These are phyloP conservation scores for Chaetomiaceae sp. DNA, from an alignment of 2,329 filamentous ascomycete genomes.

Conservation along the genomic window DNA sequence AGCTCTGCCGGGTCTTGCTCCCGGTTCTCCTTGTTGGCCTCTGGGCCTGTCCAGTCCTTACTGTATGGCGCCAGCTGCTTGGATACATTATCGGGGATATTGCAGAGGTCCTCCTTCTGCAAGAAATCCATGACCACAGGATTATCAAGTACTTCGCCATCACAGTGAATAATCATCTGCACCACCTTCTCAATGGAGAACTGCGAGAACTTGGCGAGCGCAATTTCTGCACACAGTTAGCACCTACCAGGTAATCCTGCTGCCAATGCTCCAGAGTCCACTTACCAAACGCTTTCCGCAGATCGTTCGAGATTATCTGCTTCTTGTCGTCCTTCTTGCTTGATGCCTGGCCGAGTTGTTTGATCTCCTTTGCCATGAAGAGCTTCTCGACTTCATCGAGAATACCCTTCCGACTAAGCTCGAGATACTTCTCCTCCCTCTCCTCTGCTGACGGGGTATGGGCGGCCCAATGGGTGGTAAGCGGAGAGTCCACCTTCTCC, in stretches of 20 bases:
- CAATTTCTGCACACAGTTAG: conserved; percentile 61
- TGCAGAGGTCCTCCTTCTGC: conserved; percentile 87
- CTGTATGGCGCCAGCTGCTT: conserved; percentile 94
- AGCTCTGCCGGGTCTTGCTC: conserved; percentile 86
- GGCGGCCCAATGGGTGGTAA: conserved; percentile 87
- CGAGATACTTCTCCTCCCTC: conserved; percentile 92
- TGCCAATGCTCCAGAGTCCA: conserved; percentile 8
- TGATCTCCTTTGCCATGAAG: conserved; percentile 96
- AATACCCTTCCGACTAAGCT: conserved; percentile 90
- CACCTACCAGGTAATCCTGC: not conserved
- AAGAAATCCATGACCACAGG: conserved; percentile 94
- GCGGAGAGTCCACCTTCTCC: conserved; percentile 94
- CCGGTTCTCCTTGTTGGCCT: conserved; percentile 69
- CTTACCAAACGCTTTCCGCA: conserved; percentile 79
- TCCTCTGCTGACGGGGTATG: conserved; percentile 81
- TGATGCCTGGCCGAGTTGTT: conserved; percentile 66
- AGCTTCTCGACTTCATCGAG: conserved; percentile 96
- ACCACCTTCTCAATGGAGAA: conserved; percentile 78
- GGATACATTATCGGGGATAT: conserved; percentile 80
- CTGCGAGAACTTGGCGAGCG: conserved; percentile 88
- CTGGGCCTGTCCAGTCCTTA: conserved; percentile 91
- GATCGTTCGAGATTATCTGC: conserved; percentile 86
- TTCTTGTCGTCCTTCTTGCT: conserved; percentile 93
- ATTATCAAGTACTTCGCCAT: conserved; percentile 82
- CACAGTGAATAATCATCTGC: conserved; percentile 93